A percentile compares a stretch with the other conserved stretches of the same genome.
Conservation (phyloP, 208 protist genomes). For the Crithidia expoeki region DNA sequence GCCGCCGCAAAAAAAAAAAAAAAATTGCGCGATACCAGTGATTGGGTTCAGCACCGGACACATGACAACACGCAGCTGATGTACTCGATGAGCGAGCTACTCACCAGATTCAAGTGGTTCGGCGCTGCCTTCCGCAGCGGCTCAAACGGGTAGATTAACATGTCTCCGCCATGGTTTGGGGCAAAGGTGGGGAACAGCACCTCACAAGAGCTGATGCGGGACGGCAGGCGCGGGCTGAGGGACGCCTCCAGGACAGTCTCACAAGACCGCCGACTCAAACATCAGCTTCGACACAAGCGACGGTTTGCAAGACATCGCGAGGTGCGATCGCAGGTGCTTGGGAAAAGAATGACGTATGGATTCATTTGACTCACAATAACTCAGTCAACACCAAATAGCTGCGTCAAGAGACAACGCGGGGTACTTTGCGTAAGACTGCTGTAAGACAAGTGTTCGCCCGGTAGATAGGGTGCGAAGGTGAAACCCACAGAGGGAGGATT, state of each 20-base stretch:
- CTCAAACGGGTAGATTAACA: constrained; percentile 72
- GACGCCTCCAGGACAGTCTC: constrained; percentile 51
- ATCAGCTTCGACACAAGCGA: constrained; percentile 35
- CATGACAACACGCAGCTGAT: constrained; percentile 50
- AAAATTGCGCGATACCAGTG: constrained; percentile 57
- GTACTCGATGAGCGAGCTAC: constrained; percentile 70
- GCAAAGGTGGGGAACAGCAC: constrained; percentile 51
- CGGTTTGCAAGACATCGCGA: constrained; percentile 22
- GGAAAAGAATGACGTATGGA: constrained; percentile 86
- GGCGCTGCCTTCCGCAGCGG: constrained; percentile 50
- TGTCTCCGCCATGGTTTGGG: constrained; percentile 66
- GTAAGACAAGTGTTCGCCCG: constrained; percentile 69
- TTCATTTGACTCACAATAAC: constrained; percentile 85
- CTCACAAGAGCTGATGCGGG: constrained; percentile 38
- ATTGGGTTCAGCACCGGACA: constrained; percentile 67
- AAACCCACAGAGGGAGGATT: constrained; percentile 41
- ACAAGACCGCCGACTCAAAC: constrained; percentile 34
- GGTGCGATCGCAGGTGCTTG: constrained; percentile 31
- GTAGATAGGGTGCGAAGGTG: constrained; percentile 52
- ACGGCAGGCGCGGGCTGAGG: constrained; percentile 46
- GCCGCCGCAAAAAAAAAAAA: constrained; percentile 41
- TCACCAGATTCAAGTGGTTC: constrained; percentile 69
- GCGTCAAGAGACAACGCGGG: constrained; percentile 57
- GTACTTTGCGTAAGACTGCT: constrained; percentile 67
- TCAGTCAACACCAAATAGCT: constrained; percentile 81